Evolutionary conservation across 192 early-diverging fungal genomes (phyloP), one percentile per base, ranked within the genome.

Genomic region (Coemansia asiatica): DNA sequence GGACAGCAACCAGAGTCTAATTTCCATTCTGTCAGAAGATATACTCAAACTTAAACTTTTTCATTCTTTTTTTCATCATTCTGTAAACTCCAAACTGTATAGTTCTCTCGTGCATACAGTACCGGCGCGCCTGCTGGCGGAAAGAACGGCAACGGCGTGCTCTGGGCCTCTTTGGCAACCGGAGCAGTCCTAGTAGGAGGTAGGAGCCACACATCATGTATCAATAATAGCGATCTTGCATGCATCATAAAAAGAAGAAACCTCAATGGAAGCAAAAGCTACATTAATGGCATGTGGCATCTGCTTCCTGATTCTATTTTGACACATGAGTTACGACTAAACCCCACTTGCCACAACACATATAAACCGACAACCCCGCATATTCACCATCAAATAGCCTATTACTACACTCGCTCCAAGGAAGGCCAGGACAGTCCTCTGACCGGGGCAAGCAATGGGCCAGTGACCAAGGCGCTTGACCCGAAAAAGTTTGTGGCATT

Each of bases 41-140:
- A n/a, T n/a, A n/a, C n/a, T n/a, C n/a, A n/a, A n/a, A n/a, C n/a
- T n/a, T n/a, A n/a, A n/a, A n/a, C n/a, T n/a, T n/a, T n/a, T n/a
- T n/a, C n/a, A n/a, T n/a, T n/a, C n/a, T n/a, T 48, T 46, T 66
- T 33, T 19, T 66, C 36, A 25, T 35, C n/a, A n/a, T 50, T 40
- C 19, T 25, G 23, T n/a, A n/a, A n/a, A n/a, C n/a, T n/a, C n/a
- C n/a, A n/a, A n/a, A n/a, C n/a, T 18, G n/a, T 15, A 15, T 81
- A 81, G 79, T 28, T 76, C 35, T 53, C 74, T 38, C 79, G 74
- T 13, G 74, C 74, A 23, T 81, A 81, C 79, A 72, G 70, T 68
- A 78, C 64, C 8, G n/a, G n/a, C n/a, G 68, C 65, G 10, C 54
- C 71, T 15, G 64, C 50, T 1, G 71, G 68, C 21, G 44, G 55